Base-by-base conservation (phyloP, 495 filamentous ascomycete genomes). In the Cladorrhinum samala region DNA sequence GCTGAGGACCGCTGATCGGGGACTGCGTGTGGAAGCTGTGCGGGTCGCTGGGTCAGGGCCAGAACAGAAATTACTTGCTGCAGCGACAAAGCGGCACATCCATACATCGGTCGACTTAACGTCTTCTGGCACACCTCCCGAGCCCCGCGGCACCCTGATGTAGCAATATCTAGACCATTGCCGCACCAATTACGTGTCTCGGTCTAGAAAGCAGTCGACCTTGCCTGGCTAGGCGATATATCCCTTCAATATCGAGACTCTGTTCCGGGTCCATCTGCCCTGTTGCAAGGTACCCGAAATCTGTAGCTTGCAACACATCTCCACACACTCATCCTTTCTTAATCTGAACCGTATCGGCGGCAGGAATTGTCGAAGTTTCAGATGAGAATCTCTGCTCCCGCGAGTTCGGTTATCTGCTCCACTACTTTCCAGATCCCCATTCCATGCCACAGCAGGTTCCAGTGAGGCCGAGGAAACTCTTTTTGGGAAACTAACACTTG, bases 141-240 rank as follows among this genome's bases (percentile, higher is more conserved):
- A 46, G 25, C 19, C 20, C 17, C 7, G 43, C 24, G 45, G 16
- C n/a, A 47, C 9, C n/a, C 2, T 23, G n/a, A 39, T 20, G 45
- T 46, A 3, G 55, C 50, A 57, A 46, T 53, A 53, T 57, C 45
- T 20, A 25, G 19, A 5, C 2, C 20, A 25, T 49, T 57, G 39
- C 55, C 55, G 55, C 55, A 19, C 55, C 55, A 57, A 57, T 57
- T 33, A 20, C 44, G 20, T 36, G 40, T 23, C 50, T n/a, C 19
- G 4, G 6, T 27, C 40, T 25, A 24, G 37, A 40, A 25, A 16
- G 24, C 13, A n/a, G 45, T 47, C 24, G 45, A 47, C 24, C 45
- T 47, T 33, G 45, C 14, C 45, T 23, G 24, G 45, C 45, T 18
- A 23, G 24, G 24, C 45, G 27, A 14, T 45, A 17, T n/a, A 45